Base-by-base conservation (phyloP, 73 alveolate species). In the Uronychia setigera region DNA sequence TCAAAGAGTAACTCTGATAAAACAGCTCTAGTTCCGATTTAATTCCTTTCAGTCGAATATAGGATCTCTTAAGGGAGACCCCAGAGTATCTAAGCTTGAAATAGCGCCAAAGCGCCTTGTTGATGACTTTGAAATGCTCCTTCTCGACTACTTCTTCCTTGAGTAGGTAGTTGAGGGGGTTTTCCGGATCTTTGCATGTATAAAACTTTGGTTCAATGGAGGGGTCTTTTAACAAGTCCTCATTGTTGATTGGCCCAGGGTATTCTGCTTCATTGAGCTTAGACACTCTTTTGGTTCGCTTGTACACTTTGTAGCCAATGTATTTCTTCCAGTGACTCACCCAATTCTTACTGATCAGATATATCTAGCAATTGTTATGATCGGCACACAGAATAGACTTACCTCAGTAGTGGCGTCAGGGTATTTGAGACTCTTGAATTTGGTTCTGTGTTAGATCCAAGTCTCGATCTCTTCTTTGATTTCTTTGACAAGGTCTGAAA, bases 181-280 rank as follows among this genome's bases (percentile, higher is more conserved):
- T 81, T 0, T 32, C 77, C 26, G 76, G 76, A 35, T 87, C 86
- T 1, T 74, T 78, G 11, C 89, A 31, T 33, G 67, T 46, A 19
- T 46, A 46, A 46, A 46, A 46, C 67, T 46, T 46, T 5, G 58
- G 82, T 31, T 87, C 35, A 30, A 60, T 58, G 78, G 57, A 14
- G 59, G 26, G 58, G 32, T 87, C 85, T 35, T 76, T 87, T 19
- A 80, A 35, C 14, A 87, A 32, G 0, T 1, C 26, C 57, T 87
- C 89, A 34, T 87, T 87, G 5, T 33, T 74, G 29, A 87, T 81
- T 26, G 76, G 79, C 27, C 93, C 93, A 1, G 93, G 93, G 33
- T 80, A 25, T 19, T 59, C 82, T 31, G 29, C 58, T 31, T 80
- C 59, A 26, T 30, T 13, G 0, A 58, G 0, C 28, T 33, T n/a